Base-by-base conservation (phyloP, 257 asterid genomes). In the Ligustrum vulgare region DNA sequence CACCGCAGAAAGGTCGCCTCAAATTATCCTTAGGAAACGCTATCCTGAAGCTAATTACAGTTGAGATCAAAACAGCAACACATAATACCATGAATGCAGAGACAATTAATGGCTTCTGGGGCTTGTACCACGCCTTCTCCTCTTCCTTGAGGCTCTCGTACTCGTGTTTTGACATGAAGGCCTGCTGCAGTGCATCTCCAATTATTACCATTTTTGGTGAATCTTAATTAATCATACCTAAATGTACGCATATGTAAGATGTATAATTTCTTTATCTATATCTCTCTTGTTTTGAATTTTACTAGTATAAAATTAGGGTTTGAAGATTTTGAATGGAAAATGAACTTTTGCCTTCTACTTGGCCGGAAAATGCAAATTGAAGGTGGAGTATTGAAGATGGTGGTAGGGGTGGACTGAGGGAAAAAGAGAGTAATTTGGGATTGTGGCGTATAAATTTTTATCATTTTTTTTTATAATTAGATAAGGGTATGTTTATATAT, bases 81-180 rank as follows among this genome's bases (percentile, higher is more conserved):
- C 85, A 76, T 70, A 88, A 54, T 63, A 90, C 78, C 80, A 87
- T 32, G 36, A 89, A 47, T 8, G 80, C 67, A 35, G 74, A 28
- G 23, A 80, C 41, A 7, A 85, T 15, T 20, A 89, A 37, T 1
- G 96, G 96, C 75, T 83, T 89, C 70, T 86, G 97, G 2, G 92
- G 78, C 84, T 86, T 89, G 65, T 84, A 84, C 93, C 87, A 94
- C 16, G 90, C 97, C 78, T 84, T 92, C 8, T 92, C 97, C 87
- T 94, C 97, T 63, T 92, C 97, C 20, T 96, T 88, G 63, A 90
- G 94, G 80, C 84, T 80, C 92, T 86, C 85, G 85, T 92, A 88
- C 83, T 94, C 93, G 86, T 86, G 93, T 80, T 90, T 94, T 71
- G 96, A 97, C 97, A 90, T 92, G 84, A 91, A 93, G 20, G 96